Conservation (phyloP, 1,284 basidiomycete species). For the Puccinia hordei region DNA sequence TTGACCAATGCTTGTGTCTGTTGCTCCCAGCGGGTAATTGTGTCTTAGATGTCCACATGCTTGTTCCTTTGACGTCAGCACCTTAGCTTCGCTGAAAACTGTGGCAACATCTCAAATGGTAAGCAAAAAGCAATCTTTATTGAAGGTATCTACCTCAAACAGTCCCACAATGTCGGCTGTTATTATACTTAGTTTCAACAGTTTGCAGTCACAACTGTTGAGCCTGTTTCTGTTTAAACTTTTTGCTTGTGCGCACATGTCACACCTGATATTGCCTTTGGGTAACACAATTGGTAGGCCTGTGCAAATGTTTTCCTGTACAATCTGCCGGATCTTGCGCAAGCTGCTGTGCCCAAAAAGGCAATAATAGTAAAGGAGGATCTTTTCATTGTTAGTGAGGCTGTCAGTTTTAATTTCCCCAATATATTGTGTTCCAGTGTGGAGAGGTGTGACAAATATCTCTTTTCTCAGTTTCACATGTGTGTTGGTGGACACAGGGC, state of each 20-base stretch:
- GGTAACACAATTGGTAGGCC: neutral
- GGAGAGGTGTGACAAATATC: too few species aligned
- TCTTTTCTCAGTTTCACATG: too few species aligned
- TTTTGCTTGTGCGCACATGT: neutral
- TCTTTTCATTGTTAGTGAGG: neutral
- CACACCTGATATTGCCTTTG: neutral
- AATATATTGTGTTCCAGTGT: too few species aligned
- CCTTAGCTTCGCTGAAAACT: neutral
- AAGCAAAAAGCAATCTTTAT: neutral
- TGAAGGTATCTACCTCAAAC: constrained; percentile 1
- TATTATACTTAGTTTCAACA: neutral
- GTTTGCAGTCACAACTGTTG: too few species aligned
- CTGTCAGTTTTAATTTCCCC: too few species aligned
- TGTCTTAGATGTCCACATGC: too few species aligned
- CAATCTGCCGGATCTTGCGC: neutral
- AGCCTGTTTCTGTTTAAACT: neutral
- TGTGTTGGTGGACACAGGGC: too few species aligned
- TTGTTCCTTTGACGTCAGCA: too few species aligned
- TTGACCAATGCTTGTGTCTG: too few species aligned
- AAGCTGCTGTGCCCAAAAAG: neutral
- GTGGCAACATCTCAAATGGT: neutral
- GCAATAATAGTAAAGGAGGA: neutral
- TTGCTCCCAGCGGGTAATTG: too few species aligned
- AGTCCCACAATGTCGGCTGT: neutral
- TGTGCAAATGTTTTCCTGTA: neutral